A percentile compares a stretch with the other conserved stretches of the same genome.
phyloP scores from a whole-genome alignment of 768 basidiomycete genomes.

The Xanthoconium purpureum region DNA sequence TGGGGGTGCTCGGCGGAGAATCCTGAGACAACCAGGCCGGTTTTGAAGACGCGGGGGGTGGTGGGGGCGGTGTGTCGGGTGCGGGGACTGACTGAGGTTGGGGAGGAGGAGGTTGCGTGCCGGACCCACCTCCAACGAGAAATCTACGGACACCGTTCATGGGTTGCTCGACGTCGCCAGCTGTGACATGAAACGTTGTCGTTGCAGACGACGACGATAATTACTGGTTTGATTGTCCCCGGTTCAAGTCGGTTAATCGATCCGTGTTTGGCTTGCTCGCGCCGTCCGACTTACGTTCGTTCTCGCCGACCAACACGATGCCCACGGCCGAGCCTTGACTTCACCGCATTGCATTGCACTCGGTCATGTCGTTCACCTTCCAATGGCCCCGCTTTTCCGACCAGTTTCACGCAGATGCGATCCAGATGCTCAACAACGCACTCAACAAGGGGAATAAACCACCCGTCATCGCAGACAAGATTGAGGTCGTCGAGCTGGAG shows the following conservation, averaged over 20 bases:
- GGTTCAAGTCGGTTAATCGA: conserved; percentile 3
- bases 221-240: not conserved
- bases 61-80: conserved; percentile 24
- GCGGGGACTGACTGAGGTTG: conserved; percentile 14
- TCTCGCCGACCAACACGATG: conserved; percentile 21
- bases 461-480: conserved; percentile 94
- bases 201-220: conserved; percentile 1
- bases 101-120: conserved; percentile 28
- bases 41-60: conserved; percentile 29
- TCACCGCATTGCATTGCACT: not conserved
- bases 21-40: conserved; percentile 48
- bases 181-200: conserved; percentile 22
- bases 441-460: conserved; percentile 98
- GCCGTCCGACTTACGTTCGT: conserved; percentile 14
- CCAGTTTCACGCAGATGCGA: conserved; percentile 94
- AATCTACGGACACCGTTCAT: conserved; percentile 77
- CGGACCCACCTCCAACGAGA: conserved; percentile 44
- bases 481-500: conserved; percentile 97
- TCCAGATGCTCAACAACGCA: conserved; percentile 93
- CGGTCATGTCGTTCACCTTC: conserved; percentile 82
- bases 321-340: conserved; percentile 8
- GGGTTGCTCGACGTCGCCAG: conserved; percentile 18
- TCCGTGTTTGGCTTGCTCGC: not conserved
- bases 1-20: conserved; percentile 33
- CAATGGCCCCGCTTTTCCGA: conserved; percentile 97